Evolutionary conservation across 108 stramenopile genomes (phyloP), one percentile per base, ranked within the genome.

Genomic region (Cyclotella cryptica): DNA sequence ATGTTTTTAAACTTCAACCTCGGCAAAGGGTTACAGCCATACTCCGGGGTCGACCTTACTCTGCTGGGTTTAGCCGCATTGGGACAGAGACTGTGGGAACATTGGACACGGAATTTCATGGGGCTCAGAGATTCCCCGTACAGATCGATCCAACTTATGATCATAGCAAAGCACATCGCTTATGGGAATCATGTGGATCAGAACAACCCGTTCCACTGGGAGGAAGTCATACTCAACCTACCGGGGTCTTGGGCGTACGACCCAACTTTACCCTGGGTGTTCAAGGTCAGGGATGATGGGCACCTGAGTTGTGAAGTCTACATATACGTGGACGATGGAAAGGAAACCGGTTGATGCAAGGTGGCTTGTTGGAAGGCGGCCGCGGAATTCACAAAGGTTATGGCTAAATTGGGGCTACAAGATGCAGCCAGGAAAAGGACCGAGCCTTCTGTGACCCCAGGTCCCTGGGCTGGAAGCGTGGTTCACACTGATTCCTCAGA

Each of bases 351-450:
- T 30, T 15, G 27, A 18, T 49, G 47, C 19, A 28, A 65, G 22
- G 47, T 27, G 22, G 10, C 30, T 41, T 54, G 63, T 19, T 42
- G 63, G 61, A 21, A 10, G 21, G 63, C 49, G 2, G 49, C 74
- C 6, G 12, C 45, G 28, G 35, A n/a, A 45, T 58, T 40, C 14
- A 59, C 17, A 4, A 22, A 28, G 6, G 26, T 42, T 5, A 59
- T 76, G 12, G 45, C 59, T n/a, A 42, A 58, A 2, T 47, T 84
- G 18, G 86, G 86, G 21, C 29, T 84, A 4, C 86, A 87, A 44
- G 86, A 87, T 19, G 86, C 83, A 2, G 35, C 79, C 3, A 24
- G 86, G 46, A 87, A 87, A 55, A 40, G 86, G 39, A 54, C 79
- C 15, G 12, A n/a, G 9, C 44, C 62, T 14, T 59, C 72, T 12